These are phyloP conservation scores for Fomitopsis palustris DNA, from an alignment of 1,284 basidiomycete species.

Conservation along the genomic window DNA sequence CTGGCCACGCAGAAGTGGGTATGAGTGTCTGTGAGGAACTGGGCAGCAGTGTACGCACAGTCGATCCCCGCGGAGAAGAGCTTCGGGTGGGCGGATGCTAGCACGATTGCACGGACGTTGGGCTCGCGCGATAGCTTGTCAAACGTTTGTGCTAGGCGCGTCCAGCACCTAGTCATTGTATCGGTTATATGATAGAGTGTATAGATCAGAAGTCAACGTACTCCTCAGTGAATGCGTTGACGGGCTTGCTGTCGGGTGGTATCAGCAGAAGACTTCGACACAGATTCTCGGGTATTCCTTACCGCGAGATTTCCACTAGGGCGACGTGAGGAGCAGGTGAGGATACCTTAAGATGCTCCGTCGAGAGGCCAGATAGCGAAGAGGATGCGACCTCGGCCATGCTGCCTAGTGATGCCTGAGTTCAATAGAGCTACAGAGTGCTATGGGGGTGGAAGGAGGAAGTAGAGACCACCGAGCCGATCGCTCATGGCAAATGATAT, in stretches of 20 bases:
- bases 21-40: neutral
- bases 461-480: no score
- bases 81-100: slow-evolving; percentile 68
- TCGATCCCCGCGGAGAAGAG: slow-evolving; percentile 83
- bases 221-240: slow-evolving; percentile 74
- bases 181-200: neutral
- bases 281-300: no score
- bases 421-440: no score
- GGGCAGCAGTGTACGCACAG: slow-evolving; percentile 41
- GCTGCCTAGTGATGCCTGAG: neutral
- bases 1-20: slow-evolving; percentile 7
- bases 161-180: slow-evolving; percentile 60
- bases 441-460: no score
- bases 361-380: slow-evolving; percentile 17
- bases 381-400: neutral
- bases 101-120: slow-evolving; percentile 66
- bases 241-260: slow-evolving; percentile 68
- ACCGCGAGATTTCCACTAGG: slow-evolving; percentile 54
- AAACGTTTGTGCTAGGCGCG: slow-evolving; percentile 61
- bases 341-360: slow-evolving; percentile 52
- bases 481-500: no score
- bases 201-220: slow-evolving; percentile 24
- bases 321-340: slow-evolving; percentile 49
- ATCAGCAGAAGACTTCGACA: no score
- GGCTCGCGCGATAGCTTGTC: slow-evolving; percentile 51